Evolutionary conservation across 2,329 filamentous ascomycete genomes (phyloP), one percentile per base, ranked within the genome.

Genomic region (Neoarthrinium moseri): DNA sequence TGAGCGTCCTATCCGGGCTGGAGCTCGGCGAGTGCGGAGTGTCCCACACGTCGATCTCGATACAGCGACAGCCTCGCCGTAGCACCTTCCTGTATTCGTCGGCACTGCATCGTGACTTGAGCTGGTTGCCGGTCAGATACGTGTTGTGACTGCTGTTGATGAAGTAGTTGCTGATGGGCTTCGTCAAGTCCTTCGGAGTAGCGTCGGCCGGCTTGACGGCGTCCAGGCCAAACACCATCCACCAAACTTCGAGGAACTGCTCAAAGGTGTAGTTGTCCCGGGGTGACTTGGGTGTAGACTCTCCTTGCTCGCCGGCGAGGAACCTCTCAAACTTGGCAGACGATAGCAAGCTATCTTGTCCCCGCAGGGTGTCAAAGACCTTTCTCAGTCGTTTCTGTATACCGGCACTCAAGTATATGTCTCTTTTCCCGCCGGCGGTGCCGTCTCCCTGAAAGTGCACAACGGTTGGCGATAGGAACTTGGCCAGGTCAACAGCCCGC

Each of bases 141-240:
- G 91, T 96, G 63, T 96, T 96, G 72, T 96, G 91, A 61, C 90
- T 96, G 55, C 89, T 95, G 51, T 86, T 95, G 63, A 96, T 91
- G 65, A 90, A 96, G 70, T 96, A 96, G 62, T 95, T 90, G 37
- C 86, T 89, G 47, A 95, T 75, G 4, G 89, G 87, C 43, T 78
- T 80, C 1, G 77, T 78, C 24, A 83, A 63, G 59, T 91, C 85
- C 47, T 80, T 73, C 51, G 68, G 58, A 23, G 69, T 56, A 18
- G 65, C 47, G 6, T 68, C 63, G 18, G 68, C 62, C n/a, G 73
- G 71, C 52, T 59, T 66, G 17, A 68, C 55, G 4, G 77, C 76
- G 24, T 72, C 63, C 58, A 70, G 70, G 23, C 66, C 67, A 39
- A 70, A 74, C 6, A 61, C 53, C 33, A 66, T 61, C 53, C 66